phyloP scores from a whole-genome alignment of 495 filamentous ascomycete species.

The Opeltia flavorubescens region DNA sequence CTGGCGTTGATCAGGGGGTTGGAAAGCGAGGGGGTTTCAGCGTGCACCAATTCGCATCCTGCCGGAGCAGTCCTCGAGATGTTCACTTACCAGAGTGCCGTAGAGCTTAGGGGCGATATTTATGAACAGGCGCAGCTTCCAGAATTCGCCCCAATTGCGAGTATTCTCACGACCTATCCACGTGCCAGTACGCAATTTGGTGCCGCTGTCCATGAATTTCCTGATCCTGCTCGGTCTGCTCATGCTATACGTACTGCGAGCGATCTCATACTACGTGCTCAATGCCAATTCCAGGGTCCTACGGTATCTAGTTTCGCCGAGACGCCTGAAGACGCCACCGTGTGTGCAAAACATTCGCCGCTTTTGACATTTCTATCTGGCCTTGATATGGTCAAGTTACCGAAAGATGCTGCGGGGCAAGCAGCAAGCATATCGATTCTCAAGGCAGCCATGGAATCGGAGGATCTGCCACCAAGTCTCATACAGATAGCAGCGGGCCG shows the following conservation, averaged over 20 bases:
- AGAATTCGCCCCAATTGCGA: background rate
- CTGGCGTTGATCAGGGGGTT: slow-evolving; percentile 1
- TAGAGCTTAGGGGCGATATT: background rate
- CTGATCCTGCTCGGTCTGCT: background rate
- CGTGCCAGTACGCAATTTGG: background rate
- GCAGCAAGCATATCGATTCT: background rate
- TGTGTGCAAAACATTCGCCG: slow-evolving; percentile 1
- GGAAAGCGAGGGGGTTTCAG: background rate
- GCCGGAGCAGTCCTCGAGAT: background rate
- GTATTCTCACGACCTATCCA: background rate
- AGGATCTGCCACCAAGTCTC: background rate
- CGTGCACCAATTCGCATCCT: slow-evolving; percentile 1
- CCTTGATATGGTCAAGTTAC: slow-evolving; percentile 1
- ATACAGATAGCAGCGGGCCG: background rate
- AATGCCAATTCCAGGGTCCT: background rate
- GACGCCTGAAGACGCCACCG: background rate
- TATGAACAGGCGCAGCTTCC: background rate
- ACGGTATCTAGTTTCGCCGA: background rate
- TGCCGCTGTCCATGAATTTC: background rate
- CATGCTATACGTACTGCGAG: background rate
- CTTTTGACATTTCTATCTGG: background rate
- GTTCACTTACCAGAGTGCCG: background rate
- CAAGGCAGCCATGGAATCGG: background rate
- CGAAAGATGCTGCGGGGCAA: background rate
- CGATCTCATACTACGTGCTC: background rate